Percentiles rank a stretch among this genome's conserved stretches.
Evolutionary conservation across 1,139 yeast genomes (phyloP).

Genomic region (Lodderomyces elongisporus): DNA sequence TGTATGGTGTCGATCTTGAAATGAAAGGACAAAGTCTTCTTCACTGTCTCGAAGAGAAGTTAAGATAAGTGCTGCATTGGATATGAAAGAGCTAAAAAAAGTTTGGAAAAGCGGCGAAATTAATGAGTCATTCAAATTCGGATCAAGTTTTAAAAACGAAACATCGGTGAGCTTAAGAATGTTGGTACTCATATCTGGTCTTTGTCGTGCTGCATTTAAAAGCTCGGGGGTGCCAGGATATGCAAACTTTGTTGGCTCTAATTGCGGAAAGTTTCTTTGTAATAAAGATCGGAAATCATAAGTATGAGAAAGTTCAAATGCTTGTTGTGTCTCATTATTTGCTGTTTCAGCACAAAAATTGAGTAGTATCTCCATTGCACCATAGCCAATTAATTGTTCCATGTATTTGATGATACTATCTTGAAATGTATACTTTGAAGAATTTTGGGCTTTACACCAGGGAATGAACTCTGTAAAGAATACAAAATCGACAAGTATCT

Average conservation of each 20-base stretch:
- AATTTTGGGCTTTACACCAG: slow-evolving; percentile 53
- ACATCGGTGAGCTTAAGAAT: slow-evolving; percentile 20
- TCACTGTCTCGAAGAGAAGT: slow-evolving; percentile 80
- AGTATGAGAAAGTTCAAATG: slow-evolving; percentile 37
- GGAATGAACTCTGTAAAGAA: slow-evolving; percentile 63
- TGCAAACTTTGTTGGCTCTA: slow-evolving; percentile 37
- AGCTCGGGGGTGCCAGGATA: slow-evolving; percentile 27
- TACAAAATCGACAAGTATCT: slow-evolving; percentile 42
- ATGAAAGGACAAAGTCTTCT: slow-evolving; percentile 70
- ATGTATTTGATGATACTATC: slow-evolving; percentile 34
- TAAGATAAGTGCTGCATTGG: slow-evolving; percentile 72
- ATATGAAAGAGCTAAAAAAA: slow-evolving; percentile 58
- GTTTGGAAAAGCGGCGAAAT: slow-evolving; percentile 44
- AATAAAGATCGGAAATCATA: slow-evolving; percentile 67
- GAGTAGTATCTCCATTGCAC: slow-evolving; percentile 78
- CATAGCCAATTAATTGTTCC: slow-evolving; percentile 43
- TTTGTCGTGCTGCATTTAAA: slow-evolving; percentile 16
- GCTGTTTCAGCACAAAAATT: slow-evolving; percentile 68
- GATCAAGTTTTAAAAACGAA: slow-evolving; percentile 18
- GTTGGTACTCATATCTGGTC: slow-evolving; percentile 23
- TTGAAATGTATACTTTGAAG: slow-evolving; percentile 49
- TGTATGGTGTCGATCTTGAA: slow-evolving; percentile 17
- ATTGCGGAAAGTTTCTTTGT: slow-evolving; percentile 60
- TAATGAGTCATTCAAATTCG: slow-evolving; percentile 25
- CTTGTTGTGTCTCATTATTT: slow-evolving; percentile 23